Base-by-base conservation (phyloP, 2,329 filamentous ascomycete species). In the Pseudogymnoascus sp. region DNA sequence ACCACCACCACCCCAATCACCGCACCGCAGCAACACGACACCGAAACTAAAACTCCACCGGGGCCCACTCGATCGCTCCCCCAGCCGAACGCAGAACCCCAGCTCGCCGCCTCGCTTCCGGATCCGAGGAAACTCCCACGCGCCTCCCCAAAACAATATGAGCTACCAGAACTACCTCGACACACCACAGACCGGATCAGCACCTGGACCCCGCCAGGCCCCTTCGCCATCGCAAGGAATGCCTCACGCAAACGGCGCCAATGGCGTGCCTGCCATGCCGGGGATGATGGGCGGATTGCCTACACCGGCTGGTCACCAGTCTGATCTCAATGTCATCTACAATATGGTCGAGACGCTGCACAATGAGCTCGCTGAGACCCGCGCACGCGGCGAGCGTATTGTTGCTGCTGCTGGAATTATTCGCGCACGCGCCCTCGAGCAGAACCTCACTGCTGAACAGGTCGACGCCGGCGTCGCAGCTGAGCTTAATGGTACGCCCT, bases 301-400 rank as follows among this genome's bases (percentile, higher is more conserved):
- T 12, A 86, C 83, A 14, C 85, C 85, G n/a, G 86, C 85, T 16
- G 85, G 85, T 58, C 85, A 88, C 71, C 85, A 88, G 73, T 82
- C 85, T 61, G 86, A 88, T 73, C 80, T 88, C 64, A 87, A 86
- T 71, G 85, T 86, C 74, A 86, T 88, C 70, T 87, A 88, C 71
- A 78, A 79, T 67, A 85, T 88, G 82, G 85, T 88, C 9, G 86
- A 88, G 69, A 84, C 87, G 71, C 77, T 88, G 67, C 86, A 84
- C 68, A 80, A 82, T 35, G 83, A 87, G 70, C 77, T 88, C 31
- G 81, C 84, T 11, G 83, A 86, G 60, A 87, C 86, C 71, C 79
- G 83, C 67, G 78, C 80, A 43, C 81, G 83, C 38, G 82, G 84
- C n/a, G 83, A 86, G 66, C 83, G 86, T 25, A 86, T 88, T 55